A percentile compares a stretch with the other conserved stretches of the same genome.
Evolutionary conservation across 345 rosid species (phyloP).

Genomic region (Citrus unshiu): DNA sequence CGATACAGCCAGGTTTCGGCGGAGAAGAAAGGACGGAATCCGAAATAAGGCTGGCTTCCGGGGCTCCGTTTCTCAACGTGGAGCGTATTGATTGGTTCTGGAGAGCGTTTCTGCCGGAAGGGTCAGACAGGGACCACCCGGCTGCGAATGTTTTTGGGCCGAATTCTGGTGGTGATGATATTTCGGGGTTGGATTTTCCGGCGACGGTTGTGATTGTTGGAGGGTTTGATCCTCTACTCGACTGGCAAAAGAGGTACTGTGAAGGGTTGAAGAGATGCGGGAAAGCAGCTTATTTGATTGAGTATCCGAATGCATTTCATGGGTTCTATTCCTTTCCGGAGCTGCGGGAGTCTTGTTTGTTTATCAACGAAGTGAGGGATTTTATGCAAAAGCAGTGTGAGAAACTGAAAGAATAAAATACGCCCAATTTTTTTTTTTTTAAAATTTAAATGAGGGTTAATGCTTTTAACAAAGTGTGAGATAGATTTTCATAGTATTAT

Average conservation of each 20-base stretch:
- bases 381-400: slow-evolving; percentile 14
- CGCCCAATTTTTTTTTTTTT: no score
- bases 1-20: slow-evolving; percentile 34
- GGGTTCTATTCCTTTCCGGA: slow-evolving; percentile 30
- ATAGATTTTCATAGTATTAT: no score
- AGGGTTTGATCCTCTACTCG: slow-evolving; percentile 37
- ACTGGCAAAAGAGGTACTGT: slow-evolving; percentile 37
- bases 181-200: slow-evolving; percentile 22
- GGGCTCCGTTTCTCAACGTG: slow-evolving; percentile 8
- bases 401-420: neutral
- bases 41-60: slow-evolving; percentile 4
- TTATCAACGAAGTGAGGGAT: slow-evolving; percentile 13
- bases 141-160: slow-evolving; percentile 13
- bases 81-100: slow-evolving; percentile 19
- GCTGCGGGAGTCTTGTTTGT: slow-evolving; percentile 18
- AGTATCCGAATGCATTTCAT: slow-evolving; percentile 32
- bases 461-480: no score
- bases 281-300: slow-evolving; percentile 26
- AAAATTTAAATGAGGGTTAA: no score
- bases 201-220: slow-evolving; percentile 18
- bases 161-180: slow-evolving; percentile 3
- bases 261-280: slow-evolving; percentile 30
- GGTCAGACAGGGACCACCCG: slow-evolving; percentile 18
- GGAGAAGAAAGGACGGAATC: slow-evolving; percentile 36
- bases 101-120: slow-evolving; percentile 27